Evolutionary conservation across 2,329 filamentous ascomycete genomes (phyloP), one percentile per base, ranked within the genome.

Genomic region (Fusarium poae): DNA sequence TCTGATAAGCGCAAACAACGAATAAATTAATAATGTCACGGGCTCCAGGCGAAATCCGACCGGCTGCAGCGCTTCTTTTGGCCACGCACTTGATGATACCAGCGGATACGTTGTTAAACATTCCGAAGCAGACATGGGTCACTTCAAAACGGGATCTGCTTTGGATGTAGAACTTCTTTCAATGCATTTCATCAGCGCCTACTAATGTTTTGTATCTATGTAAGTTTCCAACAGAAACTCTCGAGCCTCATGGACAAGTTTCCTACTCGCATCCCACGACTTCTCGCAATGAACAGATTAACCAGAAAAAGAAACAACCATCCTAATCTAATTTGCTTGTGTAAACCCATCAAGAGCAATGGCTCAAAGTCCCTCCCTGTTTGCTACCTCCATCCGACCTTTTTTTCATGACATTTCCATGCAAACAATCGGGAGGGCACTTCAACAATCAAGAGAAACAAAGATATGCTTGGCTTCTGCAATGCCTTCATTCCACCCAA

Each of bases 281-380:
- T 58, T 68, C 49, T 63, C 43, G 55, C 61, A 61, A 71, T 70
- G 71, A 75, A 67, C 30, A 66, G 56, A 72, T 64, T 67, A 75
- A 67, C 70, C 68, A 72, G 66, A 75, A 75, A 73, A 73, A 62
- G 65, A 70, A 72, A 67, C 57, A 74, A 72, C 67, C 70, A 56
- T 71, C 72, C 49, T 73, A 75, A 72, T 77, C 75, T 78, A 78
- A 72, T 75, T 71, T 76, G 67, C 21, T 49, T 68, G 68, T 72
- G 68, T 66, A 67, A 60, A 46, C 53, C 71, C 68, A 52, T 56
- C 52, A 65, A 70, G 53, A 62, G 69, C 60, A 72, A 75, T 75
- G 61, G 71, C 63, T 75, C 68, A 61, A 75, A 73, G 66, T 69
- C 67, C 68, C 68, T 68, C 64, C 62, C 48, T 44, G 49, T 30